A percentile compares a stretch with the other conserved stretches of the same genome.
phyloP scores from a whole-genome alignment of 257 asterid species.

The Petunia axillaris region DNA sequence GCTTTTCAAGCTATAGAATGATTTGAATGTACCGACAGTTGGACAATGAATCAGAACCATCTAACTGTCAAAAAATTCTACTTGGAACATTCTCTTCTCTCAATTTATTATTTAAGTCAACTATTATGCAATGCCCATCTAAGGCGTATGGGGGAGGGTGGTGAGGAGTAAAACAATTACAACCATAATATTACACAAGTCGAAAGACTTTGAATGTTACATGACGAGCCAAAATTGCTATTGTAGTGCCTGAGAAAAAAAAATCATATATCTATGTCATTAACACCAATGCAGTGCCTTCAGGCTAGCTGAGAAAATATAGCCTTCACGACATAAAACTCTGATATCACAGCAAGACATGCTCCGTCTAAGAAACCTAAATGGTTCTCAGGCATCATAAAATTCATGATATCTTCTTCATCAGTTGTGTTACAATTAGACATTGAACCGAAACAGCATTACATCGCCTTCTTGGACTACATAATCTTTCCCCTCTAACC shows the following conservation, averaged over 20 bases:
- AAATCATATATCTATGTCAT: constrained; percentile 21
- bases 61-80: background rate
- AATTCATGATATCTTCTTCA: background rate
- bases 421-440: constrained; percentile 40
- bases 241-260: background rate
- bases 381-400: background rate
- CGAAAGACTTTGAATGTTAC: constrained; percentile 24
- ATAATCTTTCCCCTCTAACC: constrained; percentile 94
- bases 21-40: background rate
- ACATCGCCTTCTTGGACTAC: constrained; percentile 95
- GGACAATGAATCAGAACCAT: constrained; percentile 5
- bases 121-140: background rate
- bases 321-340: constrained; percentile 13
- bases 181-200: constrained; percentile 8
- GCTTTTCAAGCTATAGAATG: constrained; percentile 1
- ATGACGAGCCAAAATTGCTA: constrained; percentile 19
- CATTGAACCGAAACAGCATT: constrained; percentile 92
- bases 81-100: background rate
- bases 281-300: constrained; percentile 7
- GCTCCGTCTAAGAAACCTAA: background rate
- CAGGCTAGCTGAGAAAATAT: background rate
- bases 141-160: background rate
- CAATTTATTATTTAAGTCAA: background rate
- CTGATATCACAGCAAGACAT: background rate
- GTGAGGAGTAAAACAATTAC: constrained; percentile 21